These are phyloP conservation scores for Erythrobasidium hasegawianum DNA, from an alignment of 1,284 basidiomycete species.

Conservation along the genomic window DNA sequence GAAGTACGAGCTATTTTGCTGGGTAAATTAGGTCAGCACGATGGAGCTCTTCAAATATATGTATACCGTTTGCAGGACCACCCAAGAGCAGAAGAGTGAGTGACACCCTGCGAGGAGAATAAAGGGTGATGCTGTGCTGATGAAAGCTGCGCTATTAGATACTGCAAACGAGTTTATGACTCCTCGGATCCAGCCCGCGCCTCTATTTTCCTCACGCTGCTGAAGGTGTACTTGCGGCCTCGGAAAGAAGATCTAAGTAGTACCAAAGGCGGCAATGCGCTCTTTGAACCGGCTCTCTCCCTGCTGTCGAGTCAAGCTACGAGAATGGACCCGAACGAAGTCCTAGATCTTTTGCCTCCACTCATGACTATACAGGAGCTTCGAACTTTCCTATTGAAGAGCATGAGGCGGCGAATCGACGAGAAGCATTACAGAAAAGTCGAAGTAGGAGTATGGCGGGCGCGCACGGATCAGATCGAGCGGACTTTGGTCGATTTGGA, in stretches of 20 bases:
- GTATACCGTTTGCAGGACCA: constrained; percentile 80
- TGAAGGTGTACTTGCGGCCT: constrained; percentile 82
- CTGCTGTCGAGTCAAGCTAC: constrained; percentile 79
- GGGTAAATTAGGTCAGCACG: constrained; percentile 83
- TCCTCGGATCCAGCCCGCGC: constrained; percentile 54
- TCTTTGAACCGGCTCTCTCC: constrained; percentile 72
- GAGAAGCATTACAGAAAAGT: constrained; percentile 64
- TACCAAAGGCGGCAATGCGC: constrained; percentile 36
- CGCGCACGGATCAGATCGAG: constrained; percentile 68
- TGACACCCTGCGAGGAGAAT: too few relatives aligned
- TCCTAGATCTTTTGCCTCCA: constrained; percentile 80
- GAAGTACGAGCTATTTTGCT: constrained; percentile 86
- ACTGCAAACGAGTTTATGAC: constrained; percentile 78
- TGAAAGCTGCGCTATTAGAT: too few relatives aligned
- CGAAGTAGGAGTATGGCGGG: constrained; percentile 63
- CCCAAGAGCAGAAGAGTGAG: constrained; percentile 78
- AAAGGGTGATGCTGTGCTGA: too few relatives aligned
- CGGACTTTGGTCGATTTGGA: constrained; percentile 69
- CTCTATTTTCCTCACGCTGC: constrained; percentile 72
- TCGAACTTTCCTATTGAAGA: constrained; percentile 70
- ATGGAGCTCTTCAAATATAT: constrained; percentile 87
- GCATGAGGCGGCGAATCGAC: constrained; percentile 58
- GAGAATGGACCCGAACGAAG: constrained; percentile 71
- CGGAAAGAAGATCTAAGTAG: constrained; percentile 36
- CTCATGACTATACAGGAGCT: constrained; percentile 76